Evolutionary conservation across 495 filamentous ascomycete species (phyloP).

Genomic region (Hyaloscypha finlandica): DNA sequence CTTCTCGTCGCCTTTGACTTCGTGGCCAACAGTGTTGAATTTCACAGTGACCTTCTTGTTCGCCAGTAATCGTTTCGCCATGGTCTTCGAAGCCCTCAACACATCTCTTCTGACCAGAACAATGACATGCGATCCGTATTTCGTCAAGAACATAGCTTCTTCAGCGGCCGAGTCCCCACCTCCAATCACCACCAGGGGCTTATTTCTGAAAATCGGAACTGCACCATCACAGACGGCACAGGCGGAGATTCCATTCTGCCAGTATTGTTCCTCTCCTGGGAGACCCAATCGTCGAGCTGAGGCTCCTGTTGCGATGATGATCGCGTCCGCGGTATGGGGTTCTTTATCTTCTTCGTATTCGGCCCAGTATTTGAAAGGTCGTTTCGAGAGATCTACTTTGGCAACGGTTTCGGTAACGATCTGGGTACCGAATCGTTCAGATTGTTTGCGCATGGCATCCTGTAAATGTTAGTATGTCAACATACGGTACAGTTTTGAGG

Average conservation of each 20-base stretch:
- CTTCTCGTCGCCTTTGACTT: conserved; percentile 82
- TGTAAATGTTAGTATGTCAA: conserved; percentile 32
- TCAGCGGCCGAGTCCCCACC: conserved; percentile 97
- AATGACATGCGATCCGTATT: conserved; percentile 93
- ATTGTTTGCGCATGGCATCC: conserved; percentile 92
- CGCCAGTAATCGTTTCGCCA: conserved; percentile 79
- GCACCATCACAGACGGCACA: conserved; percentile 98
- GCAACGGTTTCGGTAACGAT: conserved; percentile 91
- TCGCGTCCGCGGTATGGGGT: conserved; percentile 77
- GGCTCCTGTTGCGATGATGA: conserved; percentile 96
- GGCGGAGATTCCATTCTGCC: conserved; percentile 95
- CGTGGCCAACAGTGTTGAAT: conserved; percentile 78
- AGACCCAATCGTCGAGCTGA: conserved; percentile 82
- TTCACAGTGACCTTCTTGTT: conserved; percentile 88
- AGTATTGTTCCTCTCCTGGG: conserved; percentile 76
- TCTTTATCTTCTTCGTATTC: conserved; percentile 77
- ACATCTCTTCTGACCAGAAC: conserved; percentile 87
- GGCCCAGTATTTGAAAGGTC: conserved; percentile 90
- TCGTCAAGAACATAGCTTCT: conserved; percentile 95
- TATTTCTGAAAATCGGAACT: conserved; percentile 95
- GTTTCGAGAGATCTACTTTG: conserved; percentile 79
- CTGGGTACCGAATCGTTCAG: conserved; percentile 84
- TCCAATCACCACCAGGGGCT: conserved; percentile 93
- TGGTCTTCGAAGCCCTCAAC: conserved; percentile 85
- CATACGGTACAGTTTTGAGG: neutral